Evolutionary conservation across 768 basidiomycete genomes (phyloP).

Genomic region (Boletus subparvulus): DNA sequence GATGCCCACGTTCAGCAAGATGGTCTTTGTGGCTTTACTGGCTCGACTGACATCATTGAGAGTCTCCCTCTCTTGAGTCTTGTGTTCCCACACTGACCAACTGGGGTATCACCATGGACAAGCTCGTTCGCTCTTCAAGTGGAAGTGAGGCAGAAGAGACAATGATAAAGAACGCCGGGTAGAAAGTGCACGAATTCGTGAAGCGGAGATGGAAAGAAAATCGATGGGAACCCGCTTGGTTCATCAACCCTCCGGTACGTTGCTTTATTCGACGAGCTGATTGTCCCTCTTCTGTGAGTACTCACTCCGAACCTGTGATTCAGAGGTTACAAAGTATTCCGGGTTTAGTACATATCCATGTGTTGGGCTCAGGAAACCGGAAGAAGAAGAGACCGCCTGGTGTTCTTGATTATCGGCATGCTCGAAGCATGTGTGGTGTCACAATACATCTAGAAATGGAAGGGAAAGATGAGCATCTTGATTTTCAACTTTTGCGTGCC

Average conservation of each 20-base stretch:
- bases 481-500: neutral
- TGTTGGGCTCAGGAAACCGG: constrained; percentile 61
- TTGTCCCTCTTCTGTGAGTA: neutral
- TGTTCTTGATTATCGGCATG: constrained; percentile 1
- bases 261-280: neutral
- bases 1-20: constrained; percentile 63
- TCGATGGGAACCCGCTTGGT: constrained; percentile 92
- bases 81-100: constrained; percentile 65
- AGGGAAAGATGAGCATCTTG: constrained; percentile 1
- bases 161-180: constrained; percentile 50
- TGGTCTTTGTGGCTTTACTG: constrained; percentile 84
- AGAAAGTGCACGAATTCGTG: constrained; percentile 64
- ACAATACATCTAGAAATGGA: constrained; percentile 8
- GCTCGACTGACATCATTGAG: constrained; percentile 51
- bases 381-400: constrained; percentile 22
- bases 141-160: constrained; percentile 54
- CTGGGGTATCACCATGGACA: constrained; percentile 68
- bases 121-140: constrained; percentile 50
- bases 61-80: constrained; percentile 57
- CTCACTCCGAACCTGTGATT: neutral
- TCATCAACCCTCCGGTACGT: constrained; percentile 82
- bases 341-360: constrained; percentile 81
- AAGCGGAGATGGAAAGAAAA: constrained; percentile 62
- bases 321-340: constrained; percentile 83
- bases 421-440: neutral